These are phyloP conservation scores for Cytospora chrysosperma DNA, from an alignment of 2,329 filamentous ascomycete species.

Conservation along the genomic window DNA sequence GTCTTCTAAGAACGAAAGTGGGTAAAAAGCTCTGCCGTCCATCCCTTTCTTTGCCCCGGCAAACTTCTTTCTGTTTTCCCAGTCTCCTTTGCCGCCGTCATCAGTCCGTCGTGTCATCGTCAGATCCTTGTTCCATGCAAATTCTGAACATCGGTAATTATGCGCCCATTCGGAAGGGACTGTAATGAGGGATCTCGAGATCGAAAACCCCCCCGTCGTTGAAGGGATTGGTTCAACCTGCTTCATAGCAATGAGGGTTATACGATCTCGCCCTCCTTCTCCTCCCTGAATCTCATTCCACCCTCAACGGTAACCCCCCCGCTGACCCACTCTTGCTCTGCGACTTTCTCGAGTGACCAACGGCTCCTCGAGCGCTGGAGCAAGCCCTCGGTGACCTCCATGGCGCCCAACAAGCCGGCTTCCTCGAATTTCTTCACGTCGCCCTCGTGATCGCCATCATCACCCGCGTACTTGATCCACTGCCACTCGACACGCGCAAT, in stretches of 20 bases:
- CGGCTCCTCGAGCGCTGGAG: conserved; percentile 79
- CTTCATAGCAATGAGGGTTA: conserved; percentile 28
- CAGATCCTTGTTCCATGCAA: conserved; percentile 5
- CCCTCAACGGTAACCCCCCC: conserved; percentile 69
- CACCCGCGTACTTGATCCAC: conserved; percentile 83
- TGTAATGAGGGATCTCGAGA: not conserved
- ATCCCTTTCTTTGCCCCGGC: not conserved
- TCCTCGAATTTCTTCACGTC: conserved; percentile 60
- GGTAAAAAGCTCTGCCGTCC: not conserved
- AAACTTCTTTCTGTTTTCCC: not conserved
- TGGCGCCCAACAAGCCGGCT: conserved; percentile 69
- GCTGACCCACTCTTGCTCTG: conserved; percentile 71
- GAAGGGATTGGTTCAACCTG: not conserved
- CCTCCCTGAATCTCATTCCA: conserved; percentile 59
- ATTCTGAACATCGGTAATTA: not conserved
- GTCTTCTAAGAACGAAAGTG: conserved; percentile 18
- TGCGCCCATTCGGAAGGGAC: conserved; percentile 8
- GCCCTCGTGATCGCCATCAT: conserved; percentile 82
- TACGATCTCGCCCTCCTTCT: conserved; percentile 54
- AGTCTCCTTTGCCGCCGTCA: not conserved
- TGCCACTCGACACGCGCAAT: conserved; percentile 95
- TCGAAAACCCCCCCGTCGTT: not conserved
- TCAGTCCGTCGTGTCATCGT: conserved; percentile 15
- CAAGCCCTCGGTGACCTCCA: conserved; percentile 78
- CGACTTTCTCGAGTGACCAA: conserved; percentile 73